A percentile compares a stretch with the other conserved stretches of the same genome.
phyloP scores from a whole-genome alignment of 2,329 filamentous ascomycete species.

The Fusarium multiceps region DNA sequence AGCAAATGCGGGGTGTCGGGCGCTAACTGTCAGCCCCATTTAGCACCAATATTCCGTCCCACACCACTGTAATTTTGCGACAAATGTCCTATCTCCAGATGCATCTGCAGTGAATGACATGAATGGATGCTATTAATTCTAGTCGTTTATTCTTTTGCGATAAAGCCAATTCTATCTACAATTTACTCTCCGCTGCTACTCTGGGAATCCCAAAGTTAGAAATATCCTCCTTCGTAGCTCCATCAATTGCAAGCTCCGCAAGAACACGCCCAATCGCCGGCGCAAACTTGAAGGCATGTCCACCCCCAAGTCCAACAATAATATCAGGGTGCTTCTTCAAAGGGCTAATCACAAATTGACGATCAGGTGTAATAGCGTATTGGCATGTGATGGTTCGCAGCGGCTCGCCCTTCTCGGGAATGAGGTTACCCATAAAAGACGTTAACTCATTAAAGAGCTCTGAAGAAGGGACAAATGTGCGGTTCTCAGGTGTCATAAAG shows the following conservation, averaged over 20 bases:
- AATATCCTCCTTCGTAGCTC: slow-evolving; percentile 23
- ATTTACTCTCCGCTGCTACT: background rate
- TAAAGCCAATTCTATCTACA: background rate
- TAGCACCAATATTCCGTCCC: background rate
- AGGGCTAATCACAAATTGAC: slow-evolving; percentile 41
- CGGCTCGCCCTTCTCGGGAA: slow-evolving; percentile 15
- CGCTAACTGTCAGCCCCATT: background rate
- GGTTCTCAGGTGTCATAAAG: slow-evolving; percentile 28
- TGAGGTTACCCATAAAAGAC: slow-evolving; percentile 17
- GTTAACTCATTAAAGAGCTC: slow-evolving; percentile 12
- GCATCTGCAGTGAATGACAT: too few species aligned
- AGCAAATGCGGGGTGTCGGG: background rate
- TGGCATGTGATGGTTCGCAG: slow-evolving; percentile 44
- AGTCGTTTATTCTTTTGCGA: too few species aligned
- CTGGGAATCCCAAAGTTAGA: slow-evolving; percentile 20
- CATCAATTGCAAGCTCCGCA: slow-evolving; percentile 44
- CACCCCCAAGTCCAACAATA: slow-evolving; percentile 37
- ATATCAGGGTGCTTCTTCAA: slow-evolving; percentile 30
- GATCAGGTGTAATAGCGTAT: slow-evolving; percentile 42
- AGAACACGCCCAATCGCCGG: slow-evolving; percentile 43
- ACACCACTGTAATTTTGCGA: background rate
- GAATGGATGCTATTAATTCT: background rate
- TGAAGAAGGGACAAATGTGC: slow-evolving; percentile 22
- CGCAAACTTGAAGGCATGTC: slow-evolving; percentile 43
- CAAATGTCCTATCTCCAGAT: background rate